Evolutionary conservation across 345 rosid species (phyloP), one percentile per base, ranked within the genome.

Genomic region (Boechera divaricarpa): DNA sequence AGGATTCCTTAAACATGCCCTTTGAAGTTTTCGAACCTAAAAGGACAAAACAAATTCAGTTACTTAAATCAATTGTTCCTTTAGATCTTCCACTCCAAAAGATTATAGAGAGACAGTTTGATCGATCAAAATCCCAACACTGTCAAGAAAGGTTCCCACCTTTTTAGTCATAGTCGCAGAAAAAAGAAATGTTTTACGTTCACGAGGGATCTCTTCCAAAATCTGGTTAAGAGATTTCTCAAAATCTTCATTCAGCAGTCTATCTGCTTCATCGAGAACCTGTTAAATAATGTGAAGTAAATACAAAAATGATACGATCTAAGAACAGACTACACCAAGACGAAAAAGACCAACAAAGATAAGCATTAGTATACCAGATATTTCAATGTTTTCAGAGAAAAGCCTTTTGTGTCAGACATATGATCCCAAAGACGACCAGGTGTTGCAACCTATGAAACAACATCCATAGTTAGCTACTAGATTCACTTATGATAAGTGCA

Each of bases 121-220:
- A 18, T 18, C n/a, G 13, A 51, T 58, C 5, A 67, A 48, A 36
- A 61, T 13, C 6, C 60, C 38, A 69, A 52, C 32, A 76, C 9
- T 10, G 26, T 44, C 48, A 62, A 31, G 51, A 16, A 57, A 36
- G 21, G 49, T 48, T 13, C 57, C 38, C 63, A 90, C 98, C 97
- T 91, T 95, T 79, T 93, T 91, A 29, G 98, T 93, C 98, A 95
- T 95, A 26, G 99, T 95, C 2, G 99, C 99, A 72, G 99, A 96
- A 85, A 96, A 96, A 65, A 96, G 86, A 83, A 44, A 96, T 4
- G 98, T 96, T 79, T 71, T 86, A 42, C 96, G 77, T 2, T 86
- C 89, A 52, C 83, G 89, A 26, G 96, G 97, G 63, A 93, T 83
- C 69, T 81, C 89, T 57, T 84, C 86, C 72, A 93, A 81, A 78